Conservation (phyloP, 2,329 filamentous ascomycete genomes). For the Aspergillus pseudonomiae region DNA sequence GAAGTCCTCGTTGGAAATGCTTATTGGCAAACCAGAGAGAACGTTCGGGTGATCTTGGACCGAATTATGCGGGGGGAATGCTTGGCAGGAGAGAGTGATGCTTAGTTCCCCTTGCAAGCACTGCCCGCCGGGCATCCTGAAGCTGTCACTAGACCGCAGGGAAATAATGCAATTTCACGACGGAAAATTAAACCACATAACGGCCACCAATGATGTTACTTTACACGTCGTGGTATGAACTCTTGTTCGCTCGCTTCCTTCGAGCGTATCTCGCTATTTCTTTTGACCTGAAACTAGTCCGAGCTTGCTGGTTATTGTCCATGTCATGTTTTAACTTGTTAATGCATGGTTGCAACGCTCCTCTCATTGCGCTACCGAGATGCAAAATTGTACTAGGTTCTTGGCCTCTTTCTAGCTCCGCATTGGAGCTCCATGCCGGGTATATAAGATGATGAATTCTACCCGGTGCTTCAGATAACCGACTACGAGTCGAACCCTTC, state of each 20-base stretch:
- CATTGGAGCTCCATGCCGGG: neutral
- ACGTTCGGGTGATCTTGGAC: neutral
- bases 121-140: neutral
- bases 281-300: neutral
- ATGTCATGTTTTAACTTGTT: neutral
- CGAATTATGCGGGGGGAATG: neutral
- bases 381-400: neutral
- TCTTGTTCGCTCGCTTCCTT: neutral
- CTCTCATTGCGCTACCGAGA: neutral
- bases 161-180: neutral
- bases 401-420: neutral
- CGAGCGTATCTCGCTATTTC: neutral
- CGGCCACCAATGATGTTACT: neutral
- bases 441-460: neutral
- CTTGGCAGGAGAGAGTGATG: neutral
- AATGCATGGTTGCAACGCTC: neutral
- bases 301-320: neutral
- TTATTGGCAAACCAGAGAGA: neutral
- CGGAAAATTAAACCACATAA: neutral
- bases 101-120: neutral
- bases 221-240: rapidly evolving
- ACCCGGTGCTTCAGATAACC: neutral
- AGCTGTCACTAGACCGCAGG: neutral
- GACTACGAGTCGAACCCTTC: neutral
- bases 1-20: neutral